Conservation (phyloP, 2,329 filamentous ascomycete species). For the Daldinia sp. region DNA sequence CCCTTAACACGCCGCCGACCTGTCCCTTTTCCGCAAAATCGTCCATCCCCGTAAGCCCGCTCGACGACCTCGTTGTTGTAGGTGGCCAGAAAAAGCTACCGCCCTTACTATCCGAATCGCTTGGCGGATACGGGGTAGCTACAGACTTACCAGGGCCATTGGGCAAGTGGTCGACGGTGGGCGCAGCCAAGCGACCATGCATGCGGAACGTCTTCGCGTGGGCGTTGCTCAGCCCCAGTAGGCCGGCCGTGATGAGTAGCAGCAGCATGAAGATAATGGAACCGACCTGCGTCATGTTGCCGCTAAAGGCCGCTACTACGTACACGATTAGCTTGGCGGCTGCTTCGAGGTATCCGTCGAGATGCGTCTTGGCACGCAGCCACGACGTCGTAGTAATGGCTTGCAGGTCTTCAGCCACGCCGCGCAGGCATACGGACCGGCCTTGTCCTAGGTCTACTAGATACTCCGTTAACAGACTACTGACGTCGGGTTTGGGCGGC, state of each 20-base stretch:
- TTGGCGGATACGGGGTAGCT: constrained; percentile 37
- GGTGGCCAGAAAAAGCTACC: constrained; percentile 37
- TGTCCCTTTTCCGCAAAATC: constrained; percentile 43
- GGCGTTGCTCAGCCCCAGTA: constrained; percentile 64
- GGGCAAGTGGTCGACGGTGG: constrained; percentile 44
- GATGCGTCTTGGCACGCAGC: constrained; percentile 60
- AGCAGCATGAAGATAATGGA: constrained; percentile 60
- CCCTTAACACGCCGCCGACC: constrained; percentile 33
- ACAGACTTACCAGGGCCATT: constrained; percentile 4
- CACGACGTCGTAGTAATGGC: constrained; percentile 66
- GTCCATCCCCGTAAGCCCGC: constrained; percentile 39
- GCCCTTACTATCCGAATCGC: constrained; percentile 29
- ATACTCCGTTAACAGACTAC: constrained; percentile 53
- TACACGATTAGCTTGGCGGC: constrained; percentile 66
- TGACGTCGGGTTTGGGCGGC: constrained; percentile 29
- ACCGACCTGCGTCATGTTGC: constrained; percentile 63
- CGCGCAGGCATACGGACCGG: constrained; percentile 61
- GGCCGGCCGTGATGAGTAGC: constrained; percentile 60
- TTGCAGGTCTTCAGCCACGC: constrained; percentile 63
- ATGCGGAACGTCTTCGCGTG: constrained; percentile 58
- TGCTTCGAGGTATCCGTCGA: constrained; percentile 62
- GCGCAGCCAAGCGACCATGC: constrained; percentile 57
- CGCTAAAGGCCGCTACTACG: constrained; percentile 61
- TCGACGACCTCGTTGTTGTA: constrained; percentile 35
- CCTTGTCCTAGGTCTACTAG: constrained; percentile 61